phyloP scores from a whole-genome alignment of 805 yeast species.

The Yarrowia divulgata region DNA sequence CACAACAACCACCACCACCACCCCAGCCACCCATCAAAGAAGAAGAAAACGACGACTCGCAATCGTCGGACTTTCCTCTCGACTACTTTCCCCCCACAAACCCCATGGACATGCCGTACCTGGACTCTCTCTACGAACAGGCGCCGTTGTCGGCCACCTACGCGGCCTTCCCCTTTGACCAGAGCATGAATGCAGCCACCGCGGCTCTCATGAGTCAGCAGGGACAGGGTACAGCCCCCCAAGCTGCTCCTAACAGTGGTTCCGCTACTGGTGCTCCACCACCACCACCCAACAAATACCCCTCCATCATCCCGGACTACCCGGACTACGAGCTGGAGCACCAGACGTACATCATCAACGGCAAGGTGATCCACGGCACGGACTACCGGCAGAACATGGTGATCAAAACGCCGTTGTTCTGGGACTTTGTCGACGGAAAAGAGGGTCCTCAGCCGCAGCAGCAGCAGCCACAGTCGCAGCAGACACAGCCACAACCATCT shows the following conservation, averaged over 20 bases:
- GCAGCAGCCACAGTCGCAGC: not conserved
- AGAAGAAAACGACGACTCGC: constrained; percentile 37
- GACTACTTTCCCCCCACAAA: constrained; percentile 43
- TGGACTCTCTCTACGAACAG: constrained; percentile 15
- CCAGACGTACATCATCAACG: constrained; percentile 33
- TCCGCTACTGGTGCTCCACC: not conserved
- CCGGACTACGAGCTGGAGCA: constrained; percentile 34
- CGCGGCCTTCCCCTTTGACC: constrained; percentile 30
- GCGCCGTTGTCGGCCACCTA: constrained; percentile 26
- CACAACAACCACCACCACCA: not conserved
- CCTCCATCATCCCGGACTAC: constrained; percentile 35
- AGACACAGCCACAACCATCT: not conserved
- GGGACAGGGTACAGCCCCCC: too few relatives aligned
- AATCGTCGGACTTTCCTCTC: constrained; percentile 45
- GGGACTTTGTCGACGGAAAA: constrained; percentile 33
- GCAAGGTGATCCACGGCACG: constrained; percentile 29
- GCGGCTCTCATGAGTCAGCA: constrained; percentile 28
- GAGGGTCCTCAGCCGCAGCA: not conserved
- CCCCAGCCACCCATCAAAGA: constrained; percentile 21
- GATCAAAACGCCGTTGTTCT: constrained; percentile 36
- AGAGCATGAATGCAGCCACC: constrained; percentile 27
- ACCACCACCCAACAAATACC: not conserved
- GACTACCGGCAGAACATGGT: constrained; percentile 40
- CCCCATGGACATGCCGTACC: constrained; percentile 34
- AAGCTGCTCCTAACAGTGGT: not conserved